Base-by-base conservation (phyloP, 1,284 basidiomycete species). In the Polyporus tsugae region DNA sequence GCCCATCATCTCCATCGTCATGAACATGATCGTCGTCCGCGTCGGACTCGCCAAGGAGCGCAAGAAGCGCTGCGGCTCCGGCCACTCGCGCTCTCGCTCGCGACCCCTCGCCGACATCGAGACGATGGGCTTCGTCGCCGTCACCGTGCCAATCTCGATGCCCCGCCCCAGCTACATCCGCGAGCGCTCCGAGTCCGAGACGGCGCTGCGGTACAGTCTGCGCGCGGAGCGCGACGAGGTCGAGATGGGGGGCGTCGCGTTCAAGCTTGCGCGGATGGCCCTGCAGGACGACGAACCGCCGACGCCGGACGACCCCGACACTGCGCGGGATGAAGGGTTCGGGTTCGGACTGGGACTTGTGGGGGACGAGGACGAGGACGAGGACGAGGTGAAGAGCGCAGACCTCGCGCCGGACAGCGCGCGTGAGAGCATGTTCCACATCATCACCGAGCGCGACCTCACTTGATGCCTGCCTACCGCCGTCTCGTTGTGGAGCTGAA, bases 1-100 rank as follows among this genome's bases (percentile, higher is more conserved):
- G 17, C 76, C 78, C 0, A 75, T 79, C 68, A 78, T 79, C 60
- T 78, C 76, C 0, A 79, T 79, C n/a, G 74, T 75, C 13, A 76
- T 74, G 69, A 75, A 77, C 72, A 76, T 77, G 74, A 74, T 76
- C 68, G 75, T 75, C 71, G 75, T 78, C 60, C 76, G 74, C 60
- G 63, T 70, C 60, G 67, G 71, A 36, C 52, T 76, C 66, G 70
- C 72, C 1, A 69, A 66, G 60, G 73, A 72, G 55, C 69, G 70
- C 46, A 63, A 60, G 55, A 58, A 58, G 55, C 55, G 35, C 17
- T 58, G 33, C 19, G 22, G 46, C 46, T 49, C 46, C 22, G 22
- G 22, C 46, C 46, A 49, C 46, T 25, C 22, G 9, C 46, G 46
- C 22, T 25, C 46, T 9, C 9, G 25, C 22, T 49, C 46, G 4